Percentiles rank a stretch among this genome's conserved stretches.
Evolutionary conservation across 192 early-diverging fungal genomes (phyloP).

Genomic region (Gigaspora rosea): DNA sequence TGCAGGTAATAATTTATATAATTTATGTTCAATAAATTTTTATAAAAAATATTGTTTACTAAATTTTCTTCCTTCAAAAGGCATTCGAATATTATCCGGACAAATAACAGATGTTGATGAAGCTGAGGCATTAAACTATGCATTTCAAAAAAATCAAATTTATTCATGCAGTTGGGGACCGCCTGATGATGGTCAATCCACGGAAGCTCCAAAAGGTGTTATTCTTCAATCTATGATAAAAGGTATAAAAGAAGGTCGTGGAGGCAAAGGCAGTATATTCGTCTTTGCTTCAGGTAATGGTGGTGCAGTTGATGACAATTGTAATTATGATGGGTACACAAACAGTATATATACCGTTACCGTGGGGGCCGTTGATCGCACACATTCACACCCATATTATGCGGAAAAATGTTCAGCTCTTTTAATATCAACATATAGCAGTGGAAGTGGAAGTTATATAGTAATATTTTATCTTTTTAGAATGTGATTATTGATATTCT

Average conservation of each 20-base stretch:
- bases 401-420: constrained; percentile 89
- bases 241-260: constrained; percentile 82
- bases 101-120: constrained; percentile 93
- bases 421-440: constrained; percentile 88
- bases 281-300: constrained; percentile 97
- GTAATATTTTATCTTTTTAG: constrained; percentile 43
- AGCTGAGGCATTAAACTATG: constrained; percentile 86
- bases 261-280: constrained; percentile 83
- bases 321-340: constrained; percentile 96
- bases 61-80: constrained; percentile 35
- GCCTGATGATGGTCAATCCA: constrained; percentile 79
- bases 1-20: constrained; percentile 58
- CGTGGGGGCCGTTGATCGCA: constrained; percentile 83
- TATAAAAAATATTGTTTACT: not conserved
- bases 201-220: constrained; percentile 81
- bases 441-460: constrained; percentile 75
- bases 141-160: constrained; percentile 86
- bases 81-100: constrained; percentile 87
- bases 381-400: constrained; percentile 77
- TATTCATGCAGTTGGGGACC: constrained; percentile 98
- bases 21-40: not conserved
- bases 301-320: constrained; percentile 76
- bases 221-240: constrained; percentile 85
- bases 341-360: constrained; percentile 96
- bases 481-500: not conserved